Evolutionary conservation across 2,329 filamentous ascomycete species (phyloP), one percentile per base, ranked within the genome.

Genomic region (Pestalotiopsis sp.): DNA sequence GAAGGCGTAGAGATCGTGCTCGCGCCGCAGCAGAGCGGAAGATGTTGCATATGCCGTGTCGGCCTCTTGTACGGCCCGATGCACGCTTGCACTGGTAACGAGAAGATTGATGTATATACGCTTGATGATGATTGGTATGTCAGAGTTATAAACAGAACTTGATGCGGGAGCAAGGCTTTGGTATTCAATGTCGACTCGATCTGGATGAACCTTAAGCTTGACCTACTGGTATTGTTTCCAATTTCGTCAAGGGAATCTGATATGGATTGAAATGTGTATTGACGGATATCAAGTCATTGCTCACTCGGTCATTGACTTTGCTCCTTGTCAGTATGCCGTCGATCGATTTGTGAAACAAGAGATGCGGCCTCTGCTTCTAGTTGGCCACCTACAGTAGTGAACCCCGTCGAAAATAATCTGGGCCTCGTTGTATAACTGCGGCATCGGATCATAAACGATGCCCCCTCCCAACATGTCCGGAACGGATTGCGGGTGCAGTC

Each of bases 181-280:
- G n/a, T 11, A 52, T 52, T 12, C 5, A 13, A 27, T 59, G 23
- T 59, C 5, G 23, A 27, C 57, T 13, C 4, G 6, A 36, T 27
- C 9, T 17, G 57, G 25, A 36, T 36, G 25, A 25, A 17, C 31
- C 36, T 14, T 39, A 23, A 27, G 14, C 3, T 38, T 27, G 25
- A 56, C 65, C 25, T 41, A 67, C 67, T 4, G 70, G 69, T 58
- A 72, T 67, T 38, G 66, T 62, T 3, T 70, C 66, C 25, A 70
- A 64, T 17, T 65, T 62, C 25, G 41, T 45, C 38, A 69, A 20
- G 23, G 67, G 64, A 17, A 72, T 66, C 56, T 67, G 63, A 58
- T 69, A 72, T 20, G 70, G 70, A 36, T 72, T 70, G 69, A 69
- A 72, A 56, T 70, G 68, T 13, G 69, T 58, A 23, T 41, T 52